Conservation (phyloP, 495 filamentous ascomycete genomes). For the Daldinia vernicosa region DNA sequence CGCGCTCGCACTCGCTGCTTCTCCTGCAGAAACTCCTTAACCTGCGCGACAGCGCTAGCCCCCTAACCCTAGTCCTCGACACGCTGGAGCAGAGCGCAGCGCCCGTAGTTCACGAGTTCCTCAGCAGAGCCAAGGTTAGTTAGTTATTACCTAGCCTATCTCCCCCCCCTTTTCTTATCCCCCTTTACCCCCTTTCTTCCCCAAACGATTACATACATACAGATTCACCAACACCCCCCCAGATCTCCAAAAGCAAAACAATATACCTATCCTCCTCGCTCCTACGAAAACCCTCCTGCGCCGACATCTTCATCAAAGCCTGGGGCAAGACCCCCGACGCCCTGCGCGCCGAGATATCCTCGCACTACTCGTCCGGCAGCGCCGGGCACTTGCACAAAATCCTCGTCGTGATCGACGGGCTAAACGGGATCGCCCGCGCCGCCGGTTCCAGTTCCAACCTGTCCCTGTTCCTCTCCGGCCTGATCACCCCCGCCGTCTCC, state of each 20-base stretch:
- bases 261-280: conserved; percentile 85
- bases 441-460: conserved; percentile 53
- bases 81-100: conserved; percentile 81
- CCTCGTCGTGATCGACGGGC: conserved; percentile 70
- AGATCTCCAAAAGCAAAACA: conserved; percentile 64
- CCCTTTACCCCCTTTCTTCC: background rate
- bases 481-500: conserved; percentile 63
- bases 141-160: too few relatives aligned
- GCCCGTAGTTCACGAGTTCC: conserved; percentile 77
- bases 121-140: conserved; percentile 75
- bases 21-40: conserved; percentile 85
- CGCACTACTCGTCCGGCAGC: conserved; percentile 55
- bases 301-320: conserved; percentile 71
- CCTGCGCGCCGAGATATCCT: conserved; percentile 66
- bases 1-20: conserved; percentile 85
- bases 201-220: too few relatives aligned
- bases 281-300: conserved; percentile 61
- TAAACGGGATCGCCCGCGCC: conserved; percentile 60
- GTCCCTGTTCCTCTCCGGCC: conserved; percentile 61
- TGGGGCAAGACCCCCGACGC: conserved; percentile 62
- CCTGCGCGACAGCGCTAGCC: conserved; percentile 79
- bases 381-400: conserved; percentile 50
- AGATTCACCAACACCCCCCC: background rate
- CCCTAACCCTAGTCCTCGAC: conserved; percentile 86
- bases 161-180: background rate